Base-by-base conservation (phyloP, 176 grass and related monocot genomes). In the Cenchrus americanus region DNA sequence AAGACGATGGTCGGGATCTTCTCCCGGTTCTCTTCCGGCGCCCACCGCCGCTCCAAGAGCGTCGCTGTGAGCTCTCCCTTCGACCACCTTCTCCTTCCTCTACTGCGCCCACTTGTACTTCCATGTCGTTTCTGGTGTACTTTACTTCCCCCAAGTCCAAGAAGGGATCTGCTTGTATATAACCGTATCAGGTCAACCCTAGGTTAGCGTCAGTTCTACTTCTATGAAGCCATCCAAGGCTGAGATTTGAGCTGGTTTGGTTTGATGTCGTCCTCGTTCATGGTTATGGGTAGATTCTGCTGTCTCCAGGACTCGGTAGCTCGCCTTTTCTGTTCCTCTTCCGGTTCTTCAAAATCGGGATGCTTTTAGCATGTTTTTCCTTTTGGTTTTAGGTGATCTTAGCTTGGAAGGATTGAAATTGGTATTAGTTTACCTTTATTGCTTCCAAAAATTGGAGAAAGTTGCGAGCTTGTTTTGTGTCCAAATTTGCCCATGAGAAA, bases 1-100 rank as follows among this genome's bases (percentile, higher is more conserved):
- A 54, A 34, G 71, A 52, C 77, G 17, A 97, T 97, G 94, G 94
- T 97, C 44, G 90, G 94, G 8, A 92, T 97, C 86, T 97, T 97
- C 80, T 87, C 92, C 65, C 84, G 88, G 72, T 80, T 97, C 73
- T 86, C 86, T 61, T 46, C 87, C 82, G 86, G 66, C 64, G 54
- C 68, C 61, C 94, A 97, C 85, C 94, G 94, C 76, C 94, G 94
- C 52, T 84, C 94, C 46, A 82, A 91, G 86, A 97, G 94, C 61
- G 86, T 86, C 5, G 64, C 75, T 18, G 94, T 97, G 85, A 91
- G 83, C 42, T 68, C 62, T 57, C 61, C 26, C 46, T 71, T 14
- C 67, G 6, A 6, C 66, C 44, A 75, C 62, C 22, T 44, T 27
- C 68, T 80, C 49, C 41, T 54, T 80, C 54, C 34, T 34, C 44